Conservation (phyloP, 805 yeast species). For the Candida chilensis region DNA sequence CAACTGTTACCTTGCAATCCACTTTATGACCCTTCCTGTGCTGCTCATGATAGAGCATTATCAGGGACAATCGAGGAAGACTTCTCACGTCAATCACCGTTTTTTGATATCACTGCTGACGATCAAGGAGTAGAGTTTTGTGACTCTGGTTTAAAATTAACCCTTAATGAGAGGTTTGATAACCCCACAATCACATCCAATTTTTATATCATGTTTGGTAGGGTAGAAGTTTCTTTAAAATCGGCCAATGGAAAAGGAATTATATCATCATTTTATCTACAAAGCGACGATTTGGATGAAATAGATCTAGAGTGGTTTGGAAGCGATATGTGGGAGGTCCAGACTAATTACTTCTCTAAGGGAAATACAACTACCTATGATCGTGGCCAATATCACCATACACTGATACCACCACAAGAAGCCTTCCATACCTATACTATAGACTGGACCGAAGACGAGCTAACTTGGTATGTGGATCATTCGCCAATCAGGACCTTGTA, state of each 20-base stretch:
- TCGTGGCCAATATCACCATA: conserved; percentile 66
- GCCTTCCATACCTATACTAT: conserved; percentile 70
- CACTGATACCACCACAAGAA: conserved; percentile 41
- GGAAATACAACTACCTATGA: conserved; percentile 73
- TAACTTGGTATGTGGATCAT: conserved; percentile 73
- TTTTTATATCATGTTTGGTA: conserved; percentile 86
- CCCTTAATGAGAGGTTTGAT: conserved; percentile 54
- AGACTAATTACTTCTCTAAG: conserved; percentile 73
- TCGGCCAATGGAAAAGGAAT: conserved; percentile 77
- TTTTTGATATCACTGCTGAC: no score
- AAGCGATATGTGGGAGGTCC: conserved; percentile 64
- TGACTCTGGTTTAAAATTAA: conserved; percentile 61
- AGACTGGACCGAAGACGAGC: conserved; percentile 67
- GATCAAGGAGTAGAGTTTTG: no score
- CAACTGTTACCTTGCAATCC: no score
- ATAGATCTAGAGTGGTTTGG: conserved; percentile 87
- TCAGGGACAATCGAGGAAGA: no score
- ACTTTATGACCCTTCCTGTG: no score
- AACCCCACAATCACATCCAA: conserved; percentile 73
- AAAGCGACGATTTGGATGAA: conserved; percentile 81
- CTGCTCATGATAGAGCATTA: no score
- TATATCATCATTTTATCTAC: conserved; percentile 73
- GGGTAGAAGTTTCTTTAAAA: conserved; percentile 59
- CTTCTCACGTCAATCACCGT: no score
- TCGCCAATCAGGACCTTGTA: conserved; percentile 51